These are phyloP conservation scores for Echinochloa phyllopogon DNA, from an alignment of 176 grass and related monocot genomes.

Conservation along the genomic window DNA sequence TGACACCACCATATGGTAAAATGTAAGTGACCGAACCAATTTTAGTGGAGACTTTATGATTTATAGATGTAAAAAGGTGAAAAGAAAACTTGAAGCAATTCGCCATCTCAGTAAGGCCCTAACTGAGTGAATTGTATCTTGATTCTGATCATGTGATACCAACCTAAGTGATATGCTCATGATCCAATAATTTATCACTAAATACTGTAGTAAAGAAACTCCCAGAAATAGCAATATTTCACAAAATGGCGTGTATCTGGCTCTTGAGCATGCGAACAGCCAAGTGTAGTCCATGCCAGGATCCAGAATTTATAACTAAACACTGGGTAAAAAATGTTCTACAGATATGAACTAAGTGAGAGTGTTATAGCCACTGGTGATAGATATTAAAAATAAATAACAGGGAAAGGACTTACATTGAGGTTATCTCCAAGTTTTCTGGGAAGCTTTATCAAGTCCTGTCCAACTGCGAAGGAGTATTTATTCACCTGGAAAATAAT, in stretches of 20 bases:
- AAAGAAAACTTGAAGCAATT: slow-evolving; percentile 1
- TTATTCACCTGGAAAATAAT: no score
- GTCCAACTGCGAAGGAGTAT: no score
- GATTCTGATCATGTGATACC: background rate
- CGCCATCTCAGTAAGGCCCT: background rate
- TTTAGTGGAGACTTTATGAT: slow-evolving; percentile 14
- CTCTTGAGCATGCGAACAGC: no score
- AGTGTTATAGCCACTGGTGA: background rate
- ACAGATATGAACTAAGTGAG: background rate
- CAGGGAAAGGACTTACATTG: no score
- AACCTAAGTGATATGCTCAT: slow-evolving; percentile 1
- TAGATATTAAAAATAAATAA: no score
- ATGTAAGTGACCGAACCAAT: slow-evolving; percentile 24
- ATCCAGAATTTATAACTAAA: slow-evolving; percentile 26
- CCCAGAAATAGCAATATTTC: background rate
- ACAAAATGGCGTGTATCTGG: no score
- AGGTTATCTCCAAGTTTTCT: no score
- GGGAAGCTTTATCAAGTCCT: no score
- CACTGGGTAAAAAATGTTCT: background rate
- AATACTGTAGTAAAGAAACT: slow-evolving; percentile 1
- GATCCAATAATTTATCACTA: background rate
- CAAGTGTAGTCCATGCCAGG: no score
- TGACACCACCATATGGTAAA: slow-evolving; percentile 17
- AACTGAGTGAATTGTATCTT: background rate
- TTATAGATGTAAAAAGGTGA: background rate